Conservation (phyloP, 2,329 filamentous ascomycete genomes). For the Trichoderma aggressivum region DNA sequence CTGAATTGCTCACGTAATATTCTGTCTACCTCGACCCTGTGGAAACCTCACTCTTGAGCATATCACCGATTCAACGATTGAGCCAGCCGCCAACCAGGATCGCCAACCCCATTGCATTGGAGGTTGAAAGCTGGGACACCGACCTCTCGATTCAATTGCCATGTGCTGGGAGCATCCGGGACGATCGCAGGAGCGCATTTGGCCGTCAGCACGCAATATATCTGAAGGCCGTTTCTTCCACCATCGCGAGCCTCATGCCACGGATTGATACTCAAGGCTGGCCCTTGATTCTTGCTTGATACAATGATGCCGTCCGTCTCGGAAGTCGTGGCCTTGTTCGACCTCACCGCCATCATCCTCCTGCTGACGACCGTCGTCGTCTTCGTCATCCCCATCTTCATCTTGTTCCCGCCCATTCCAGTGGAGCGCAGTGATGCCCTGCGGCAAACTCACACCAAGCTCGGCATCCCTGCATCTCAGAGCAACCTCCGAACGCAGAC, state of each 20-base stretch:
- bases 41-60: neutral
- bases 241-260: neutral
- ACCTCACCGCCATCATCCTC: conserved; percentile 36
- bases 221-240: neutral
- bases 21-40: neutral
- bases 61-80: neutral
- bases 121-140: neutral
- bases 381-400: conserved; percentile 52
- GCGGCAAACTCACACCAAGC: conserved; percentile 50
- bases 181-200: neutral
- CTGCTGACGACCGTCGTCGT: conserved; percentile 44
- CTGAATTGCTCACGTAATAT: conserved; percentile 7
- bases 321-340: conserved; percentile 27
- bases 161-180: neutral
- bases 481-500: conserved; percentile 37
- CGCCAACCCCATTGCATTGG: neutral
- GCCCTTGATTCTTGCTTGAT: conserved; percentile 1
- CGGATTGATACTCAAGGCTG: neutral
- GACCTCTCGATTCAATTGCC: neutral
- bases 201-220: neutral
- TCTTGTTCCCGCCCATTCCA: conserved; percentile 53
- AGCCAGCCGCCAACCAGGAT: neutral
- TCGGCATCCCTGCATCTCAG: conserved; percentile 40
- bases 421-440: conserved; percentile 53
- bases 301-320: conserved; percentile 25